Percentiles rank a stretch among this genome's conserved stretches.
phyloP scores from a whole-genome alignment of 2,329 filamentous ascomycete species.

The Coniochaeta hoffmannii region DNA sequence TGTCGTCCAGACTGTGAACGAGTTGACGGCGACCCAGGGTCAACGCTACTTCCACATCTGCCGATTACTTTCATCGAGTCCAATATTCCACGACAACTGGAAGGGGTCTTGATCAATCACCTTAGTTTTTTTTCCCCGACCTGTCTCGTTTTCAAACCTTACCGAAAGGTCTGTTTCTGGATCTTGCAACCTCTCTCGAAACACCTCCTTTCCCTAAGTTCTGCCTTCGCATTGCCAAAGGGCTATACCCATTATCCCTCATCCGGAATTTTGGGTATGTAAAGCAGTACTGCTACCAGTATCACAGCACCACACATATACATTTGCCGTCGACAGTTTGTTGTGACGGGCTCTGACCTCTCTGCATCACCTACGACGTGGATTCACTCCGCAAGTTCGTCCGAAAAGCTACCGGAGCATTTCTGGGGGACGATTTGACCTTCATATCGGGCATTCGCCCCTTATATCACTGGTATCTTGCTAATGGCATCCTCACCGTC shows the following conservation, averaged over 20 bases:
- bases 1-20: no score
- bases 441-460: neutral
- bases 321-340: neutral
- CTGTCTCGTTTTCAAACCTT: neutral
- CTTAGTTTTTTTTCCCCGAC: no score
- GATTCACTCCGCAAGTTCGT: neutral
- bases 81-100: neutral
- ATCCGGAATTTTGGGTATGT: neutral
- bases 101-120: neutral
- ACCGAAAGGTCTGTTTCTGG: neutral
- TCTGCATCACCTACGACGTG: neutral
- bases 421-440: neutral
- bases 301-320: neutral
- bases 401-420: neutral
- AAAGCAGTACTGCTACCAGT: neutral
- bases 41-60: neutral
- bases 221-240: neutral
- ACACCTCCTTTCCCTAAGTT: neutral
- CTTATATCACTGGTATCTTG: neutral
- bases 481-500: neutral
- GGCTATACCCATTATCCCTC: neutral
- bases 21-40: neutral
- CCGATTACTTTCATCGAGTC: neutral
- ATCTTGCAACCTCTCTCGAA: neutral
- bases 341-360: neutral